Evolutionary conservation across 2,329 filamentous ascomycete genomes (phyloP), one percentile per base, ranked within the genome.

Genomic region (Apiospora malaysiana): DNA sequence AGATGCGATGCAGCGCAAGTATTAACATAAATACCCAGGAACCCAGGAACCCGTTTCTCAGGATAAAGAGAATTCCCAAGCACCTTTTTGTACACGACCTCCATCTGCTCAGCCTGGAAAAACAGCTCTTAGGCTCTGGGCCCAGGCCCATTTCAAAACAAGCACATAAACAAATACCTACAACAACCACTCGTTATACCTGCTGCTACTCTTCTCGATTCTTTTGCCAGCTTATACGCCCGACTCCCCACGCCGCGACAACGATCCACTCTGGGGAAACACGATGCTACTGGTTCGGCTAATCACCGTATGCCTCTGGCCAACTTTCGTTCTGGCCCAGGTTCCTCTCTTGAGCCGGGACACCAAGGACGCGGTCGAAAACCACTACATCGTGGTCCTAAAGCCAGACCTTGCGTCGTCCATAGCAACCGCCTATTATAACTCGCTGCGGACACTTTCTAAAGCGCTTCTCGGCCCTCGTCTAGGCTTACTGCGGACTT

Each of bases 361-460:
- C 27, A 27, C 69, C 21, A 51, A 67, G n/a, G 63, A 75, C 59
- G 25, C 49, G n/a, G 73, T 78, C 46, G 69, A 70, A 4, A 70
- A 77, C 69, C 76, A 75, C 71, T 78, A 77, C 66, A 75, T 78
- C 45, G 76, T 77, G 46, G 74, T 76, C 49, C 72, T 78, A 73
- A 76, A 77, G 67, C 70, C 69, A 4, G 65, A 65, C 9, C 49
- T 74, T 12, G 68, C 71, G 9, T 14, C 69, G 12, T 45, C 66
- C 18, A 70, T 46, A 2, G 69, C 74, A 9, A 72, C 74, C 42
- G 65, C 59, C 9, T 76, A 76, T 59, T 76, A 75, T 23, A 69
- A 66, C 21, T 70, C 73, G 23, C 68, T 77, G 12, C 71, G 73
- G n/a, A 70, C 45, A 27, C 42, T 18, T n/a, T 70, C 73, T 16